Base-by-base conservation (phyloP, 2,329 filamentous ascomycete genomes). In the Meredithiella fracta region DNA sequence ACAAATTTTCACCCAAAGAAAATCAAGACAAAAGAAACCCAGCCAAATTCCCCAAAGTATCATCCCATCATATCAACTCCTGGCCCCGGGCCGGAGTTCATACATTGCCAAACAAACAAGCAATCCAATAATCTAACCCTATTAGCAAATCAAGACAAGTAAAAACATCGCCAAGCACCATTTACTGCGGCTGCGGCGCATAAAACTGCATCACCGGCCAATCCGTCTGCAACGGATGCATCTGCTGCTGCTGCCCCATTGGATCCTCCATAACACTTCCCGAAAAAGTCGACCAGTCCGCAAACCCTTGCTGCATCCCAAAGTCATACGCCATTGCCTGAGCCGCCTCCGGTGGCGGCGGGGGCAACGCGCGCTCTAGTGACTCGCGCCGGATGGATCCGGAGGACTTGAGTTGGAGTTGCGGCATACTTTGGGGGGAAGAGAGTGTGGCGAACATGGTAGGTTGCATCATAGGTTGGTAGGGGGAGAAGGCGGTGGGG, bases 241-340 rank as follows among this genome's bases (percentile, higher is more conserved):
- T 50, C 6, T 54, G 56, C n/a, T 50, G 40, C 20, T 57, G 49
- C 20, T 51, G 47, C 31, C 47, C 47, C 51, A 60, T 57, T 22
- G 55, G 38, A 20, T 68, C 67, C 47, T 67, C 65, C 20, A 68
- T 62, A 20, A 69, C 64, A 22, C 66, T 62, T 22, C 66, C 65
- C 23, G 65, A 61, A 29, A 72, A 65, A 56, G 64, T 67, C 55
- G 69, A 69, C 70, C 70, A 72, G 58, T 71, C 69, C 1, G 70
- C 67, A 47, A 72, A 70, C 8, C 67, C 64, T 31, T 69, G 64
- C 2, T 65, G 64, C 2, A 69, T 64, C 29, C 70, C 68, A 59
- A 69, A 72, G 54, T 72, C 69, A 61, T 72, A 72, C 47, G 71
- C 70, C 68, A 73, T 72, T 61, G 69, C 65, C 4, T 47, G 17